phyloP scores from a whole-genome alignment of 306 rosid species.

The Vigna nakashimae region DNA sequence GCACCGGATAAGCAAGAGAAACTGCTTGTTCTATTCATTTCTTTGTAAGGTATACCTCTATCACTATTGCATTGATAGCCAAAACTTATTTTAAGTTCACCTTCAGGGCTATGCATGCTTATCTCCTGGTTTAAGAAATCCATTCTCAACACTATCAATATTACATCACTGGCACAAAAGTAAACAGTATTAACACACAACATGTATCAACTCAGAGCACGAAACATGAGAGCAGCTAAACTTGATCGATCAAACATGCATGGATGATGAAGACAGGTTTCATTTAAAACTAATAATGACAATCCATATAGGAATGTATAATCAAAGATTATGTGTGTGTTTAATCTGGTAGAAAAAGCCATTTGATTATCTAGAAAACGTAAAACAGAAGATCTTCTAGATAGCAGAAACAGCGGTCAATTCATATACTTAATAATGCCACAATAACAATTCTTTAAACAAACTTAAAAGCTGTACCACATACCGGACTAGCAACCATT shows the following conservation, averaged over 20 bases:
- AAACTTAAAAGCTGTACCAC: slow-evolving; percentile 32
- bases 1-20: slow-evolving; percentile 98
- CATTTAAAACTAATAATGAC: background rate
- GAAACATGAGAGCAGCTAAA: background rate
- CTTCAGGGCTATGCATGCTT: slow-evolving; percentile 66
- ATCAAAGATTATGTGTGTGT: background rate
- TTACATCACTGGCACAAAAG: slow-evolving; percentile 17
- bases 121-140: slow-evolving; percentile 45
- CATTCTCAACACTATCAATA: slow-evolving; percentile 45
- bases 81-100: slow-evolving; percentile 90
- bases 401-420: slow-evolving; percentile 9
- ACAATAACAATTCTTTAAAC: slow-evolving; percentile 13
- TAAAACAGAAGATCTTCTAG: slow-evolving; percentile 11
- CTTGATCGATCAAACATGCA: background rate
- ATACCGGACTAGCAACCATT: slow-evolving; percentile 18
- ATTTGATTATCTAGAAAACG: slow-evolving; percentile 12
- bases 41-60: slow-evolving; percentile 52
- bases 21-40: slow-evolving; percentile 78
- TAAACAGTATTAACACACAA: slow-evolving; percentile 3
- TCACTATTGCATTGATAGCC: slow-evolving; percentile 86
- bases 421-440: slow-evolving; percentile 25
- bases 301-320: background rate
- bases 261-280: background rate
- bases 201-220: background rate
- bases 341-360: background rate